phyloP scores from a whole-genome alignment of 164 flowering plant species.

The Vitis amurensis region DNA sequence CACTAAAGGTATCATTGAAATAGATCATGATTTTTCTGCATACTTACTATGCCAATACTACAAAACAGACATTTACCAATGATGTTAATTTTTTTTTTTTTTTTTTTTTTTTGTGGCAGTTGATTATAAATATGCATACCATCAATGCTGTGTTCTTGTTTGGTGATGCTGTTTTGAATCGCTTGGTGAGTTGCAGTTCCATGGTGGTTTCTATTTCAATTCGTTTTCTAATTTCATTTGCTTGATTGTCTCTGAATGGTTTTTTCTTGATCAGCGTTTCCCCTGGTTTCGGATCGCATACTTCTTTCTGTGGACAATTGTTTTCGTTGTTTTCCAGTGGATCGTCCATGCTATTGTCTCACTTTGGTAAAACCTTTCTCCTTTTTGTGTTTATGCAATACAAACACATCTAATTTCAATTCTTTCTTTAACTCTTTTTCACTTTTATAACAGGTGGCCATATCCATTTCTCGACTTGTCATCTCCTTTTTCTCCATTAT shows the following conservation, averaged over 20 bases:
- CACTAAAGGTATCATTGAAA: too few species aligned
- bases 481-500: constrained; percentile 43
- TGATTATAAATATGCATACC: constrained; percentile 74
- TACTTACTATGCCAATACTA: background rate
- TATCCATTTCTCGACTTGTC: constrained; percentile 23
- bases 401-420: too few species aligned
- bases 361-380: constrained; percentile 44
- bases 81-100: background rate
- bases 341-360: constrained; percentile 67
- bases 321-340: constrained; percentile 82
- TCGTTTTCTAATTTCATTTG: background rate
- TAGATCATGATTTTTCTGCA: too few species aligned
- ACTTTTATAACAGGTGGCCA: constrained; percentile 28
- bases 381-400: background rate
- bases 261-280: constrained; percentile 49
- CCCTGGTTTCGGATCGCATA: constrained; percentile 89
- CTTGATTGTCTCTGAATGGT: background rate
- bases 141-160: constrained; percentile 79
- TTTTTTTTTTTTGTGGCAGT: constrained; percentile 40
- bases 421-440: too few species aligned
- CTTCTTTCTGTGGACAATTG: constrained; percentile 73
- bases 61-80: background rate
- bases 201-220: background rate
- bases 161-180: constrained; percentile 73
- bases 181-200: constrained; percentile 51